phyloP scores from a whole-genome alignment of 805 yeast species.

The Yamadazyma tumulicola region DNA sequence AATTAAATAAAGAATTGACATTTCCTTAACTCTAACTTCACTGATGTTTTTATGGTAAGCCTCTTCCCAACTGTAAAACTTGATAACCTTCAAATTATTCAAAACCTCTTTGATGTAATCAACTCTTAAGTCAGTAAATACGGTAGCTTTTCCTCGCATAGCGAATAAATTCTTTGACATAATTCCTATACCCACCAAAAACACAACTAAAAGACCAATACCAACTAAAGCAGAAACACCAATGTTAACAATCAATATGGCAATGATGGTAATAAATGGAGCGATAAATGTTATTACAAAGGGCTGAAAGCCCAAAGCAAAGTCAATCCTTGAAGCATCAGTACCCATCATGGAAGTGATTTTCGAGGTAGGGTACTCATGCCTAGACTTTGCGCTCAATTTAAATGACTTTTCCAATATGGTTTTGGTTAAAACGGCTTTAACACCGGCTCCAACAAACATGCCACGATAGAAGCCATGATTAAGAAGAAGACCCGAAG shows the following conservation, averaged over 20 bases:
- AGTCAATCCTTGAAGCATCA: slow-evolving; percentile 76
- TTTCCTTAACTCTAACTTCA: slow-evolving; percentile 58
- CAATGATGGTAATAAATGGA: slow-evolving; percentile 59
- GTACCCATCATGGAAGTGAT: slow-evolving; percentile 78
- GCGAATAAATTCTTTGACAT: slow-evolving; percentile 51
- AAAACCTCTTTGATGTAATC: slow-evolving; percentile 74
- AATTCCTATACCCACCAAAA: slow-evolving; percentile 43
- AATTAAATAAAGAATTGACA: slow-evolving; percentile 55
- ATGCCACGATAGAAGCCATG: slow-evolving; percentile 62
- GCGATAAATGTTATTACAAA: slow-evolving; percentile 63
- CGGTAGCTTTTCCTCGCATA: slow-evolving; percentile 55
- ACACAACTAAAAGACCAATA: slow-evolving; percentile 51
- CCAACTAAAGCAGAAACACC: slow-evolving; percentile 78
- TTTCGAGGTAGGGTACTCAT: slow-evolving; percentile 61
- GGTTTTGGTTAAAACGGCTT: slow-evolving; percentile 69
- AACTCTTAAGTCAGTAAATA: slow-evolving; percentile 74
- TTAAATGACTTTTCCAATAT: slow-evolving; percentile 65
- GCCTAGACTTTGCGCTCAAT: slow-evolving; percentile 54
- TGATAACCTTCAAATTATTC: slow-evolving; percentile 74
- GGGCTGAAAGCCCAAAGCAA: slow-evolving; percentile 68
- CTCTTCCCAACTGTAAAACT: slow-evolving; percentile 87
- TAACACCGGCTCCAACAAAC: slow-evolving; percentile 65
- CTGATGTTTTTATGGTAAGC: slow-evolving; percentile 63
- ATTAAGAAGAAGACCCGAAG: slow-evolving; percentile 41
- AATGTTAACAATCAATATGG: slow-evolving; percentile 59